These are phyloP conservation scores for Neonothopanus nambi DNA, from an alignment of 1,284 basidiomycete species.

Conservation along the genomic window DNA sequence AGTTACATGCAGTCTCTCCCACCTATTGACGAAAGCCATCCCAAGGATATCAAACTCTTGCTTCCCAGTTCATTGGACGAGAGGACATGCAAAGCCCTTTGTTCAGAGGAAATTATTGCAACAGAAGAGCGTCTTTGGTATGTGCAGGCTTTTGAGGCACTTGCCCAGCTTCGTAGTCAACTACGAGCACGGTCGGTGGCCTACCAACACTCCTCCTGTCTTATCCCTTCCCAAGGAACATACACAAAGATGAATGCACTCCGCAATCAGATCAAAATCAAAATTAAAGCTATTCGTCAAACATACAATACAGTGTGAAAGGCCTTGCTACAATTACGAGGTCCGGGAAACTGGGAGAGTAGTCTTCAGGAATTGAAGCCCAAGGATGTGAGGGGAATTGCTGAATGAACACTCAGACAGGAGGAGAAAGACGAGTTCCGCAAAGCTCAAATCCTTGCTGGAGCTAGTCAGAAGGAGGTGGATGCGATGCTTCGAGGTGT, in stretches of 20 bases:
- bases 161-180: not conserved
- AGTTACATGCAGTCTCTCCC: not conserved
- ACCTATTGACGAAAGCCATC: not conserved
- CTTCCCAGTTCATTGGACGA: not conserved
- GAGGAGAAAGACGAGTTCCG: constrained; percentile 11
- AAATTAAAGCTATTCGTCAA: not conserved
- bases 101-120: not conserved
- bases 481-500: not conserved
- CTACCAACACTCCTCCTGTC: not conserved
- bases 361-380: not conserved
- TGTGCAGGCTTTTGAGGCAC: not conserved
- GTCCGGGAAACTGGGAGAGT: constrained; percentile 13
- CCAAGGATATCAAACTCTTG: not conserved
- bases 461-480: not conserved
- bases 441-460: not conserved
- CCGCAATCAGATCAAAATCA: constrained; percentile 1
- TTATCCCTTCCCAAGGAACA: constrained; percentile 1
- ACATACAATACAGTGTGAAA: constrained; percentile 4
- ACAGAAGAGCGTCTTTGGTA: not conserved
- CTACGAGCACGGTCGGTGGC: constrained; percentile 9
- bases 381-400: constrained; percentile 15
- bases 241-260: constrained; percentile 5
- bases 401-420: constrained; percentile 12
- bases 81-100: not conserved
- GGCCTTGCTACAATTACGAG: constrained; percentile 7